Evolutionary conservation across 2,329 filamentous ascomycete species (phyloP).

Genomic region (Botrytis sinoallii): DNA sequence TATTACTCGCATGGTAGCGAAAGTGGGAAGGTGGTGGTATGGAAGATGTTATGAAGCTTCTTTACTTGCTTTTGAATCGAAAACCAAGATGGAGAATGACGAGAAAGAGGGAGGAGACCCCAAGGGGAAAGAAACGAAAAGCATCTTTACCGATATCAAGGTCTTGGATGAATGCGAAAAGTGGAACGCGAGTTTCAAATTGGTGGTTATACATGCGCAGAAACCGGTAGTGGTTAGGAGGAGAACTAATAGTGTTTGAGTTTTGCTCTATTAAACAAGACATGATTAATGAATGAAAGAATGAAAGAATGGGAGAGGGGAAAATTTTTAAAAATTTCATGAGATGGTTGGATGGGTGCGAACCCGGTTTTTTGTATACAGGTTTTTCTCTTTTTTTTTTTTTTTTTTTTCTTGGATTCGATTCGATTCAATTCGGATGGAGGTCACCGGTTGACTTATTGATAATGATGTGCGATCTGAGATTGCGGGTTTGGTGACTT

Average conservation of each 20-base stretch:
- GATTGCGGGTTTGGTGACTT: neutral
- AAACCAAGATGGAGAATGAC: neutral
- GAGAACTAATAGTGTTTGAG: slow-evolving; percentile 33
- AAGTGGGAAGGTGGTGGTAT: slow-evolving; percentile 96
- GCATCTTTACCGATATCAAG: slow-evolving; percentile 76
- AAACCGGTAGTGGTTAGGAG: slow-evolving; percentile 33
- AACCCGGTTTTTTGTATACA: slow-evolving; percentile 3
- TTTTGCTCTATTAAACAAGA: neutral
- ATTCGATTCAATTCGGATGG: neutral
- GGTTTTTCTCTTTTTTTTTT: neutral
- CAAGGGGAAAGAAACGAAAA: slow-evolving; percentile 39
- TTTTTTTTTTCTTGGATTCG: neutral
- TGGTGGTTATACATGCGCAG: slow-evolving; percentile 78
- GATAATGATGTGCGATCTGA: neutral
- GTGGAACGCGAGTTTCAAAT: slow-evolving; percentile 80
- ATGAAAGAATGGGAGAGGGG: neutral
- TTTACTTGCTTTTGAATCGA: neutral
- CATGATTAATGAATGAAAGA: neutral
- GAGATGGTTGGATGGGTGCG: slow-evolving; percentile 4
- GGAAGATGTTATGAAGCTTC: slow-evolving; percentile 76
- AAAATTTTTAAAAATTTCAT: neutral
- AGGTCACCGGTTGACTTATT: neutral
- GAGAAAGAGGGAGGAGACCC: neutral
- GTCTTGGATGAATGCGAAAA: slow-evolving; percentile 83
- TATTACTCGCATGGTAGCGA: slow-evolving; percentile 88